Conservation (phyloP, 805 yeast genomes). For the Wickerhamiella australiensis region DNA sequence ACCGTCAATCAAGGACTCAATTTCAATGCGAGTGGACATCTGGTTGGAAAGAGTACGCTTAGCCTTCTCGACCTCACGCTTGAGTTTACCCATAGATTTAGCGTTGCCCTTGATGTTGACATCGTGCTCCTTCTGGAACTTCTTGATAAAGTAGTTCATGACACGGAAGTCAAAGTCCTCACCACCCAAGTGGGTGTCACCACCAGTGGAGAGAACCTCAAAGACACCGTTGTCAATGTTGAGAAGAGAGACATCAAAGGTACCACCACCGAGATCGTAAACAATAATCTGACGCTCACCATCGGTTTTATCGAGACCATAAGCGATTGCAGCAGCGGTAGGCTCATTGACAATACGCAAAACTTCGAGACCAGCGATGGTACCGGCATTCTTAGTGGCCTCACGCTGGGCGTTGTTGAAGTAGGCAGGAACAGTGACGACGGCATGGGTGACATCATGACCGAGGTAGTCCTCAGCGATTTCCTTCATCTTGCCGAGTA, state of each 20-base stretch:
- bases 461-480: conserved; percentile 90
- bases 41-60: conserved; percentile 92
- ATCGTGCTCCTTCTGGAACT: conserved; percentile 81
- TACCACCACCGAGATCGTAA: conserved; percentile 96
- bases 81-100: conserved; percentile 82
- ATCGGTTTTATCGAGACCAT: conserved; percentile 71
- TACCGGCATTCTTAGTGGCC: conserved; percentile 89
- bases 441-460: conserved; percentile 72
- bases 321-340: conserved; percentile 96
- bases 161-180: conserved; percentile 88
- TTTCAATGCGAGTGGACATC: conserved; percentile 91
- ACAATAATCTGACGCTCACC: conserved; percentile 84
- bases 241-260: conserved; percentile 81
- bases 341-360: conserved; percentile 87
- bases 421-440: conserved; percentile 87
- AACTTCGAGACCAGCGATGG: conserved; percentile 79
- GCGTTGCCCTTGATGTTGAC: conserved; percentile 71
- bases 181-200: conserved; percentile 97
- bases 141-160: conserved; percentile 71
- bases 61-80: conserved; percentile 97
- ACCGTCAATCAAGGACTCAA: conserved; percentile 90
- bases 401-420: conserved; percentile 91
- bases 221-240: conserved; percentile 85
- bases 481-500: conserved; percentile 80
- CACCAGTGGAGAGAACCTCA: conserved; percentile 87